These are phyloP conservation scores for Penicillium sp. DNA, from an alignment of 2,329 filamentous ascomycete species.

Conservation along the genomic window DNA sequence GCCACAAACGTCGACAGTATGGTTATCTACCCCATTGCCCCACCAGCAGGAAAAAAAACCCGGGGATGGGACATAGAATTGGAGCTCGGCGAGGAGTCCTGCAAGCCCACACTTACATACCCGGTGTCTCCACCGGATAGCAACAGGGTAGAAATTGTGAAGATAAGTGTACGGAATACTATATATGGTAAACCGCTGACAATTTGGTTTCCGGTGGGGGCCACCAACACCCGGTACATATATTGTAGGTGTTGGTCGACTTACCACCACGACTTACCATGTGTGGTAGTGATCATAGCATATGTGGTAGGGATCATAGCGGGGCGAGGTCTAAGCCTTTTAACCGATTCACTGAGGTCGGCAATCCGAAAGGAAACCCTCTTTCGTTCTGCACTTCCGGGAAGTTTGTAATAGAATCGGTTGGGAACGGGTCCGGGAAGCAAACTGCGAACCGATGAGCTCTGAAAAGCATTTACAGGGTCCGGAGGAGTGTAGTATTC, in stretches of 20 bases:
- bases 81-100: background rate
- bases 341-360: background rate
- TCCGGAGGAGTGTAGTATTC: too few relatives aligned
- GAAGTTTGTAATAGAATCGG: background rate
- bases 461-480: too few relatives aligned
- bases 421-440: background rate
- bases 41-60: background rate
- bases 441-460: background rate
- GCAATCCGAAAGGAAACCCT: background rate
- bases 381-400: background rate
- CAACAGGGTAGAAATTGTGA: too few relatives aligned
- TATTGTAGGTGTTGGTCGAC: too few relatives aligned
- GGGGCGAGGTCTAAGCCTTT: constrained; percentile 1
- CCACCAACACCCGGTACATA: too few relatives aligned
- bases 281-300: background rate
- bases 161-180: too few relatives aligned
- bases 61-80: background rate
- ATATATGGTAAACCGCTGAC: too few relatives aligned
- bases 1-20: background rate
- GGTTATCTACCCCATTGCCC: background rate
- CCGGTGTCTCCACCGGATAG: too few relatives aligned
- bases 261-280: background rate
- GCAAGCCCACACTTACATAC: too few relatives aligned
- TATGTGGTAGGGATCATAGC: background rate
- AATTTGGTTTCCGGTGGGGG: too few relatives aligned